Conservation (phyloP, 192 early-diverging fungal species). For the Backusella mclennaniae region DNA sequence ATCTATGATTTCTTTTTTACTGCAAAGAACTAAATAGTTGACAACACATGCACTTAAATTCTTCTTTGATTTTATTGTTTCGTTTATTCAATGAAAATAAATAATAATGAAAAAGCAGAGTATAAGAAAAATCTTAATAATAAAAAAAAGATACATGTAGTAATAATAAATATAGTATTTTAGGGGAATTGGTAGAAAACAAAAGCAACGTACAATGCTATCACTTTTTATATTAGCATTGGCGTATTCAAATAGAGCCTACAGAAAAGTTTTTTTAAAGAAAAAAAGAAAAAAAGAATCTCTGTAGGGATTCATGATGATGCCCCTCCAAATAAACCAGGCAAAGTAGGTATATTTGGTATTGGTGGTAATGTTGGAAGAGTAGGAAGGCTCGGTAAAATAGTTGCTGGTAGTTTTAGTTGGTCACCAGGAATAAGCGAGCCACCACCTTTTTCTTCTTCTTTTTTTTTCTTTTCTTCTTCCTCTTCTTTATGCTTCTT, state of each 20-base stretch:
- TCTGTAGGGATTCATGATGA: background rate
- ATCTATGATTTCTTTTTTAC: background rate
- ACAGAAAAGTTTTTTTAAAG: background rate
- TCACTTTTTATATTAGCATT: background rate
- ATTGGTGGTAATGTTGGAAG: background rate
- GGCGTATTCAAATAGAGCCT: background rate
- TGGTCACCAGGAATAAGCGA: background rate
- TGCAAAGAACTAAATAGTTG: background rate
- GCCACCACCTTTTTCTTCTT: background rate
- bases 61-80: background rate
- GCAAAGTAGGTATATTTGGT: background rate
- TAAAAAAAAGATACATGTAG: background rate
- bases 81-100: background rate
- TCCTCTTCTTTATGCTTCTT: background rate
- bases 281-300: background rate
- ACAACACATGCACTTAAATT: background rate
- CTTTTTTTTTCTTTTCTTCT: background rate
- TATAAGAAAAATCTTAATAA: background rate
- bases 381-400: background rate
- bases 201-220: background rate
- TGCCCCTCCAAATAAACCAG: background rate
- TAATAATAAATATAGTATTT: background rate
- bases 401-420: background rate
- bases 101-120: background rate
- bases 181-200: background rate